Base-by-base conservation (phyloP, 352 stramenopile genomes). In the Phytophthora sp. region DNA sequence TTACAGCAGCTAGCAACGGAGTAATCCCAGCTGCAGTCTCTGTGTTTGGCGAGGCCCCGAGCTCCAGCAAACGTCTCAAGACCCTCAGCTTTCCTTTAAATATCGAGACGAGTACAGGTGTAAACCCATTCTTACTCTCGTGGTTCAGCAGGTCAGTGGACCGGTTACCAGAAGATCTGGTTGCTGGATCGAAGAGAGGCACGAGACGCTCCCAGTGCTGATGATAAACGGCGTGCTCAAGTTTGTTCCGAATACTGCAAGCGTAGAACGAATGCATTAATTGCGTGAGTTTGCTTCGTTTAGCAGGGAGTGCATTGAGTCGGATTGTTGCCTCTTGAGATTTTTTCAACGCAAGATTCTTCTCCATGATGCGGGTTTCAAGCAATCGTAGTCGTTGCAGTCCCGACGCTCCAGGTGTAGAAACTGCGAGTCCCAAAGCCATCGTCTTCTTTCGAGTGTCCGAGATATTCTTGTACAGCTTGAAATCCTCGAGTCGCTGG, bases 121-220 rank as follows among this genome's bases (percentile, higher is more conserved):
- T 90, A 8, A 89, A 72, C 5, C 74, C 74, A 13, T 89, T 89
- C 20, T 62, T 31, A 20, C 83, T 90, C 41, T 92, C 79, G 16
- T 85, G 62, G 23, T 90, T 76, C 12, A 84, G 38, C 24, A 88
- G 29, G 7, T 42, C 27, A 3, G 15, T 13, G 1, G 42, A 55
- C 6, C 38, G 45, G 27, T 77, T 74, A 2, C 56, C 42, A n/a
- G 49, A 66, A 18, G 56, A 53, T 3, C 30, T 1, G 8, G 44
- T 76, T 7, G 18, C 31, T 13, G 52, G 63, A 1, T 85, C 69
- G 12, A 91, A 74, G 1, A 89, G 51, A 9, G 57, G 55, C 4
- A 86, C 52, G 12, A 92, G 64, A 13, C 35, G 51, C 7, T 84
- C 69, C 24, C 77, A 88, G 15, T 76, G 55, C 13, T 72, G 69